These are phyloP conservation scores for Penicillium egyptiacum DNA, from an alignment of 495 filamentous ascomycete genomes.

Conservation along the genomic window DNA sequence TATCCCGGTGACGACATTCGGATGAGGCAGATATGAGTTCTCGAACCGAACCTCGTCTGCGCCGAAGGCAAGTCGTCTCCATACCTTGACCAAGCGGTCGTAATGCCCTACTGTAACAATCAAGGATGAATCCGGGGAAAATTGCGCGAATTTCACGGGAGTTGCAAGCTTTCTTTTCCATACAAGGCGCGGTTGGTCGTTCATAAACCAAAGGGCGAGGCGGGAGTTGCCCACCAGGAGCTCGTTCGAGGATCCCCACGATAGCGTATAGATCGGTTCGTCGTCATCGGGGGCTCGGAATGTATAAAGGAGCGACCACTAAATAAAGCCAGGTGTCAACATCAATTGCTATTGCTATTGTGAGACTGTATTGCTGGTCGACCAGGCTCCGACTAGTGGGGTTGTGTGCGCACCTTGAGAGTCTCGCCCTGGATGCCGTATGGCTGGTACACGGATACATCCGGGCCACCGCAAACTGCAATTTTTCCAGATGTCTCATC, in stretches of 20 bases:
- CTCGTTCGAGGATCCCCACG: slow-evolving; percentile 83
- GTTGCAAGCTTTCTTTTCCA: slow-evolving; percentile 77
- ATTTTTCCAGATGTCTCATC: slow-evolving; percentile 85
- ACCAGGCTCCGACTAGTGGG: slow-evolving; percentile 3
- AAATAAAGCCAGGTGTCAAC: slow-evolving; percentile 16
- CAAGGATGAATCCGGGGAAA: slow-evolving; percentile 82
- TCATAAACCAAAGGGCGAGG: slow-evolving; percentile 68
- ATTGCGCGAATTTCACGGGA: slow-evolving; percentile 70
- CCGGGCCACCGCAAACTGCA: slow-evolving; percentile 63
- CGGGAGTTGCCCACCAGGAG: slow-evolving; percentile 71
- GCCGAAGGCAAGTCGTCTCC: slow-evolving; percentile 85
- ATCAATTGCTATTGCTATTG: background rate
- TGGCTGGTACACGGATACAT: slow-evolving; percentile 76
- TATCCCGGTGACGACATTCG: slow-evolving; percentile 71
- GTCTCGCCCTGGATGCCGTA: slow-evolving; percentile 68
- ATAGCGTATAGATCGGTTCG: slow-evolving; percentile 61
- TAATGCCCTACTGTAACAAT: slow-evolving; percentile 79
- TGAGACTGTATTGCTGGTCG: background rate
- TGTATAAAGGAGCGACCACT: slow-evolving; percentile 57
- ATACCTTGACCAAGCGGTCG: slow-evolving; percentile 88
- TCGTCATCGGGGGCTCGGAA: slow-evolving; percentile 44
- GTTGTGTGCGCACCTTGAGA: slow-evolving; percentile 41
- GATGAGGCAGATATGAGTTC: slow-evolving; percentile 85
- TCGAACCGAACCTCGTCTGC: slow-evolving; percentile 84
- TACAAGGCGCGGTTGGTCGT: slow-evolving; percentile 49